Evolutionary conservation across 345 rosid genomes (phyloP), one percentile per base, ranked within the genome.

Genomic region (Eucalyptus viminalis): DNA sequence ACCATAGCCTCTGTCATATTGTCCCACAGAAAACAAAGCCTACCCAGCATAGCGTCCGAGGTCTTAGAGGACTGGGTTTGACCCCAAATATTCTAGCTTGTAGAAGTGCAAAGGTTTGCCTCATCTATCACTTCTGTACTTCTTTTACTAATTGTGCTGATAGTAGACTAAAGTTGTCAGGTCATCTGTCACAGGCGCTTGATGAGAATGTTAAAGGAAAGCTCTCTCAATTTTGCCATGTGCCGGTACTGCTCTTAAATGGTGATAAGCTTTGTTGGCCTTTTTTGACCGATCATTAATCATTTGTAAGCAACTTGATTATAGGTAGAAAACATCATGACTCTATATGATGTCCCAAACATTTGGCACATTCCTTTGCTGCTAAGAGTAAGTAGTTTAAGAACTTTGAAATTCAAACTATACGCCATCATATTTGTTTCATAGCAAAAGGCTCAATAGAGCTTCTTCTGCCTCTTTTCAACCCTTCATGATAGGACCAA

Each of bases 321-420:
- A 22, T 93, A 98, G 99, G 94, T 89, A 88, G 97, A 95, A 90
- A 94, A 95, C 67, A 92, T 98, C 56, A 85, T 98, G 91, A 95
- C 98, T 91, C 96, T 98, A 88, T 94, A 95, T 88, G 99, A 98
- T 91, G 98, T 97, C 89, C 94, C 99, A 83, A 98, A 98, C 93
- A 98, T 98, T 89, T 98, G 99, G 99, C 97, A 98, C 86, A 92
- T 98, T 91, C 99, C 99, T 87, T 92, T 96, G 91, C 95, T 98
- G 89, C 92, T 98, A 67, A 94, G 94, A 92, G 99, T 97, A 91
- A 92, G 97, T 76, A 76, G 85, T 76, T 72, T 37, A 76, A 21
- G 85, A 22, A 76, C 47, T 76, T 76, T 25, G 7, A 76, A 37
- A 40, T 76, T 76, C 85, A 76, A 40, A 76, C 15, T 3, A 40